These are phyloP conservation scores for Ceratorhiza oryzae-sativae DNA, from an alignment of 1,284 basidiomycete genomes.

Conservation along the genomic window DNA sequence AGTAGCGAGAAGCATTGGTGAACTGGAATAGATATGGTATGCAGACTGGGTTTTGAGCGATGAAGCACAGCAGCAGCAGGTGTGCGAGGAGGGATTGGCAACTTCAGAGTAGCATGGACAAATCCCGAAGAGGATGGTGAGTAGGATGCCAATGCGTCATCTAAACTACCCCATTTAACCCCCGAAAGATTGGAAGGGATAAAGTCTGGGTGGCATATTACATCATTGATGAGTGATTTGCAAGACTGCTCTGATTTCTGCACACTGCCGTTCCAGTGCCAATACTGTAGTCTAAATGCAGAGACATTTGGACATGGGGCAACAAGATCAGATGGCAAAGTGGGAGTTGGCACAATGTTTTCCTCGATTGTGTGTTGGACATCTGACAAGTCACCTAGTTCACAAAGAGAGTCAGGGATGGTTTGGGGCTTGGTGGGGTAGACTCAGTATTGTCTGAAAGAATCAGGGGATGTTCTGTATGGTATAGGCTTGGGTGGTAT, in stretches of 20 bases:
- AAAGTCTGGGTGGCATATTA: neutral
- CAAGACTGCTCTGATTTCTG: neutral
- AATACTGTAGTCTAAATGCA: neutral
- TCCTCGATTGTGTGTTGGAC: too few relatives aligned
- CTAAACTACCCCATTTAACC: neutral
- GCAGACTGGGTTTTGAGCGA: neutral
- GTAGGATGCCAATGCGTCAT: neutral
- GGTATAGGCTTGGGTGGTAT: too few relatives aligned
- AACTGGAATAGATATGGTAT: neutral
- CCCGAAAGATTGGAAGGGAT: neutral
- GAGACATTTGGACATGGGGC: slow-evolving; percentile 23
- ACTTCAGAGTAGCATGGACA: neutral
- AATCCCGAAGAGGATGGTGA: neutral
- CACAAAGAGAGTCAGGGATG: too few relatives aligned
- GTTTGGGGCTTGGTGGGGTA: too few relatives aligned
- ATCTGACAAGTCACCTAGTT: too few relatives aligned
- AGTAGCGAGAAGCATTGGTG: neutral
- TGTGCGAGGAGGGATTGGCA: neutral
- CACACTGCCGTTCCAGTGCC: slow-evolving; percentile 6
- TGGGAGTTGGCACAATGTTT: neutral
- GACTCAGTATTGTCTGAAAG: too few relatives aligned
- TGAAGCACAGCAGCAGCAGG: neutral
- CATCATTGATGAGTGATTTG: neutral
- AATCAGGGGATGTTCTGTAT: too few relatives aligned
- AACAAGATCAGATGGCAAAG: neutral